phyloP scores from a whole-genome alignment of 306 rosid species.

The Hippophae rhamnoides region DNA sequence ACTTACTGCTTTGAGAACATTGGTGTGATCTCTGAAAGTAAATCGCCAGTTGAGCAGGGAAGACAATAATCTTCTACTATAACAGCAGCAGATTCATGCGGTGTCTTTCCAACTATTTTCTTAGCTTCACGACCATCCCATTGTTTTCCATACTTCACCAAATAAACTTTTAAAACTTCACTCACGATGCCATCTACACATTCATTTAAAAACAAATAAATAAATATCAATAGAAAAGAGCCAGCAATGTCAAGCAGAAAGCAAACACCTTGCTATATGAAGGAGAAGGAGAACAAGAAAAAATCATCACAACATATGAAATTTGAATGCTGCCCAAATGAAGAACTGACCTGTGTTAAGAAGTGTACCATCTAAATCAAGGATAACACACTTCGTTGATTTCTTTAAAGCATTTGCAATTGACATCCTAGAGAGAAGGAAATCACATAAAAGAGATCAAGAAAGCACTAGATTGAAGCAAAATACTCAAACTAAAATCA shows the following conservation, averaged over 20 bases:
- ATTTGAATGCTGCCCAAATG: background rate
- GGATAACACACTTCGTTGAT: constrained; percentile 48
- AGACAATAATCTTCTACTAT: constrained; percentile 70
- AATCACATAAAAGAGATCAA: no score
- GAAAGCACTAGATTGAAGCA: no score
- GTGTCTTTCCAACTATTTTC: constrained; percentile 53
- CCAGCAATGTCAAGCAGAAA: constrained; percentile 9
- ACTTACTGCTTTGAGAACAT: constrained; percentile 55
- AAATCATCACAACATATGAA: background rate
- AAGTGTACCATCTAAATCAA: constrained; percentile 91
- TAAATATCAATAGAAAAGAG: background rate
- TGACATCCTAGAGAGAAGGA: constrained; percentile 32
- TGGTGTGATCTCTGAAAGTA: constrained; percentile 55
- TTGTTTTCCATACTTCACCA: constrained; percentile 57
- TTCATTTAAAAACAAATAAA: background rate
- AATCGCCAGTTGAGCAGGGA: constrained; percentile 56
- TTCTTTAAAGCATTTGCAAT: constrained; percentile 32
- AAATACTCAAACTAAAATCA: no score
- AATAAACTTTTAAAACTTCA: constrained; percentile 43
- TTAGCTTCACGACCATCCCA: constrained; percentile 92
- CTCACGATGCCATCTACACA: constrained; percentile 56
- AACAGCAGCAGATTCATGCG: constrained; percentile 57
- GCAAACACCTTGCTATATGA: background rate
- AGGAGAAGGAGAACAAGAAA: background rate
- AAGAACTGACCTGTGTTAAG: constrained; percentile 53